Evolutionary conservation across 306 rosid species (phyloP).

Genomic region (Acacia crassicarpa): DNA sequence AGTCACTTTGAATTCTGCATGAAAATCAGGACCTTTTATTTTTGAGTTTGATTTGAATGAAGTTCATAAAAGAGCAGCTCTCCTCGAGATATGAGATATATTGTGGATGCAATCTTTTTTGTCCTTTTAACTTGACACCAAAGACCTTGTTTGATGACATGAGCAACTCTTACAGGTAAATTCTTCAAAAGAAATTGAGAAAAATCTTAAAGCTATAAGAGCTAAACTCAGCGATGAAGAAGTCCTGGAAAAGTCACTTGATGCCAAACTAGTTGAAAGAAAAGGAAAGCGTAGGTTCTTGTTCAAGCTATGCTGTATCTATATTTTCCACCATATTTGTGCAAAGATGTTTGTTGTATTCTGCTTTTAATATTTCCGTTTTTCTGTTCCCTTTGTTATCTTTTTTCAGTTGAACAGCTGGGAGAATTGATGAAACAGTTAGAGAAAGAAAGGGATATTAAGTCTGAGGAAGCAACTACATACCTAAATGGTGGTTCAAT

Average conservation of each 20-base stretch:
- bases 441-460: constrained; percentile 57
- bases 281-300: constrained; percentile 62
- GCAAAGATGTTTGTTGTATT: constrained; percentile 5
- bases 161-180: constrained; percentile 53
- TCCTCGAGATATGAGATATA: constrained; percentile 24
- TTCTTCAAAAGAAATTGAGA: constrained; percentile 73
- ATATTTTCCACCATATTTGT: constrained; percentile 12
- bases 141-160: constrained; percentile 25
- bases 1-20: constrained; percentile 8
- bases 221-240: constrained; percentile 70
- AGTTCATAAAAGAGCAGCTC: neutral
- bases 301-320: constrained; percentile 26
- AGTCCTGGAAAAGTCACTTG: constrained; percentile 74
- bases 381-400: constrained; percentile 1
- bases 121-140: constrained; percentile 22
- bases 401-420: constrained; percentile 54
- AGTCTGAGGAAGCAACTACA: constrained; percentile 58
- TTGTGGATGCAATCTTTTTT: neutral
- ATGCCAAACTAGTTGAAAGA: constrained; percentile 65
- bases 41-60: neutral
- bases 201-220: constrained; percentile 67
- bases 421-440: constrained; percentile 56
- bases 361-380: neutral
- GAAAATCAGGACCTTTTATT: neutral
- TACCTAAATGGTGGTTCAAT: constrained; percentile 56